Evolutionary conservation across 1,284 basidiomycete genomes (phyloP).

Genomic region (Moniliella sp.): DNA sequence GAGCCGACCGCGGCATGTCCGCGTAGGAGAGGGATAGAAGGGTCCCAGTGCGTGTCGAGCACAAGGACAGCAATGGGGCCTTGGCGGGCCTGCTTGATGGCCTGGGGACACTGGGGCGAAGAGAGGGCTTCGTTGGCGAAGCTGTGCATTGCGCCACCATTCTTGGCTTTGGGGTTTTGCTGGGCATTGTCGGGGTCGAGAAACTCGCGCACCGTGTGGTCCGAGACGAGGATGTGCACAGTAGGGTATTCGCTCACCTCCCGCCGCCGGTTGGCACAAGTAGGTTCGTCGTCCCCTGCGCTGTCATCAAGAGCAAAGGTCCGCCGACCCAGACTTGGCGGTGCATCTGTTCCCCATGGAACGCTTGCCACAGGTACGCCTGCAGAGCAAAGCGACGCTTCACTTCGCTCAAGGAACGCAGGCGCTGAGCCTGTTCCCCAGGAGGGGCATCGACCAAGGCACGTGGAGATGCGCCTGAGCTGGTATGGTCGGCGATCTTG

Average conservation of each 20-base stretch:
- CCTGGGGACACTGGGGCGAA: background rate
- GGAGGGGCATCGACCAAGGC: slow-evolving; percentile 1
- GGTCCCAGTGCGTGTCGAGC: slow-evolving; percentile 10
- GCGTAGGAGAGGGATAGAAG: slow-evolving; percentile 8
- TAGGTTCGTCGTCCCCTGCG: background rate
- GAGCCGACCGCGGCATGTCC: slow-evolving; percentile 12
- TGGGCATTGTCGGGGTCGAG: slow-evolving; percentile 13
- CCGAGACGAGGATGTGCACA: slow-evolving; percentile 9
- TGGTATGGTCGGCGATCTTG: background rate
- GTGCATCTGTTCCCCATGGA: slow-evolving; percentile 16
- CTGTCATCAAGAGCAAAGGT: slow-evolving; percentile 12
- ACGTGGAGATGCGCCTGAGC: background rate
- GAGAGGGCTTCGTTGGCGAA: slow-evolving; percentile 8
- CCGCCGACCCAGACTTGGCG: slow-evolving; percentile 10
- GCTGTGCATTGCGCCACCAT: slow-evolving; percentile 10
- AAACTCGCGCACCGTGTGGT: slow-evolving; percentile 8
- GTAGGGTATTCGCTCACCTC: slow-evolving; percentile 3
- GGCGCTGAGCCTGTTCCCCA: background rate
- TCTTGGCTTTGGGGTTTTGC: slow-evolving; percentile 8
- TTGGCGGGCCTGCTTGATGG: background rate
- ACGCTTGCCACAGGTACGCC: slow-evolving; percentile 16
- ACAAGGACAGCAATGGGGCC: slow-evolving; percentile 8
- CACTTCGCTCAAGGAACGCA: slow-evolving; percentile 1
- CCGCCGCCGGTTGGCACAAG: slow-evolving; percentile 1
- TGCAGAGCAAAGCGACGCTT: slow-evolving; percentile 7